These are phyloP conservation scores for Ophiobolus disseminans DNA, from an alignment of 2,329 filamentous ascomycete species.

Conservation along the genomic window DNA sequence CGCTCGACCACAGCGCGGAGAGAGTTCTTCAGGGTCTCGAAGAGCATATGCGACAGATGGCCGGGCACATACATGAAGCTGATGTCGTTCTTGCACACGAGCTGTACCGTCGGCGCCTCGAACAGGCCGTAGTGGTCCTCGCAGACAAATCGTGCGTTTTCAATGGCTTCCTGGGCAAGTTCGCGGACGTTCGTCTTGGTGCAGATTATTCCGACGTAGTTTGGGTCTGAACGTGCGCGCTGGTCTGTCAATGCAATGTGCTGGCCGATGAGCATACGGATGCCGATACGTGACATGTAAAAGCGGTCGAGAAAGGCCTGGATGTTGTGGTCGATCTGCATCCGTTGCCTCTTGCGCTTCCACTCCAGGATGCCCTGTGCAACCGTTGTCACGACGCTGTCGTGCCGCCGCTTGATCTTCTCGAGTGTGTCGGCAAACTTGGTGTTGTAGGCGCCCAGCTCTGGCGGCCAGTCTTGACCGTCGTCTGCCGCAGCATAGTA, in stretches of 20 bases:
- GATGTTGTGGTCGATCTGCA: conserved; percentile 98
- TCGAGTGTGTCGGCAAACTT: conserved; percentile 88
- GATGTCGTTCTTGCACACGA: conserved; percentile 91
- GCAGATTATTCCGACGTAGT: conserved; percentile 98
- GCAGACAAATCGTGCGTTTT: conserved; percentile 98
- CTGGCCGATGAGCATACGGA: conserved; percentile 98
- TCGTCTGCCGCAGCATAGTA: conserved; percentile 96
- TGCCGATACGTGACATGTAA: conserved; percentile 99
- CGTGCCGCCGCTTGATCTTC: conserved; percentile 93
- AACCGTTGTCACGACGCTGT: conserved; percentile 96
- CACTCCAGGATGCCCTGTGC: conserved; percentile 98
- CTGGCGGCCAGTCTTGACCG: conserved; percentile 86
- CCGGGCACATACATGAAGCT: conserved; percentile 99
- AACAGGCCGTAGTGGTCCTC: conserved; percentile 98
- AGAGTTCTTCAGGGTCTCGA: conserved; percentile 98
- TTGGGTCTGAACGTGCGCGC: conserved; percentile 84
- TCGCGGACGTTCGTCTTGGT: conserved; percentile 97
- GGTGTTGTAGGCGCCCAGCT: conserved; percentile 92
- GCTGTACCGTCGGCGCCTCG: conserved; percentile 93
- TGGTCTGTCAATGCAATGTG: conserved; percentile 97
- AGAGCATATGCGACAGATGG: conserved; percentile 99
- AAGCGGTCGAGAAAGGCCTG: conserved; percentile 98
- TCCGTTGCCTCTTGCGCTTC: conserved; percentile 92
- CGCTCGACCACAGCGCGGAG: conserved; percentile 94
- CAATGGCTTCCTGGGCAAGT: conserved; percentile 94